Base-by-base conservation (phyloP, 1,284 basidiomycete genomes). In the Ganoderma sinense region DNA sequence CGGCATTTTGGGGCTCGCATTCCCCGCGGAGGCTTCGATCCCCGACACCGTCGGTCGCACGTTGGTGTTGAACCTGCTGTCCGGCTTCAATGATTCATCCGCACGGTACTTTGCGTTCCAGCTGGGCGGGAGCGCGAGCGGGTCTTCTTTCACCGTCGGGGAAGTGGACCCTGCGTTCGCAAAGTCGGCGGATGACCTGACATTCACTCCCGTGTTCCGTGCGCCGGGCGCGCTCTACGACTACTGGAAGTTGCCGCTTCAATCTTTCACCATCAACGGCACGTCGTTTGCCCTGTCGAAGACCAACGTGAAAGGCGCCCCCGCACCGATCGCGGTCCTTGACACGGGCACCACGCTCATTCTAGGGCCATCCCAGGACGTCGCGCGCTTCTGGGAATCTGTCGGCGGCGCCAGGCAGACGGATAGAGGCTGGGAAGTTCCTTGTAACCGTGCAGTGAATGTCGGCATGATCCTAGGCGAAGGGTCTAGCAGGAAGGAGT, bases 291-390 rank as follows among this genome's bases (percentile, higher is more conserved):
- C 85, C n/a, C 75, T 89, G 43, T 85, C 88, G 0, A 72, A 75
- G 26, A 88, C 89, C 5, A 83, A 84, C 63, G 80, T 89, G n/a
- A 77, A 74, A 31, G 83, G 83, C 16, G 80, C 86, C 41, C 65
- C 77, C 14, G 77, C 81, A 11, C 84, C 85, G 0, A 84, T 90
- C 66, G 87, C 84, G 6, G 84, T 91, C 29, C 79, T 90, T 29
- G 89, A 90, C 72, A 87, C 87, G 29, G 88, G 88, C 4, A 89
- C 88, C 43, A 89, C 88, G 7, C 81, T 90, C 63, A 81, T 89
- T 45, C 82, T 89, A 10, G 88, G 87, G 11, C 88, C 88, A 14
- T 80, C 83, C 2, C 72, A 69, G 40, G 89, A 90, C 69, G 86
- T 89, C 48, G 79, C 81, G 14, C 79, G 83, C 23, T 85, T 90